These are phyloP conservation scores for Trichosporon faecale DNA, from an alignment of 1,284 basidiomycete species.

Conservation along the genomic window DNA sequence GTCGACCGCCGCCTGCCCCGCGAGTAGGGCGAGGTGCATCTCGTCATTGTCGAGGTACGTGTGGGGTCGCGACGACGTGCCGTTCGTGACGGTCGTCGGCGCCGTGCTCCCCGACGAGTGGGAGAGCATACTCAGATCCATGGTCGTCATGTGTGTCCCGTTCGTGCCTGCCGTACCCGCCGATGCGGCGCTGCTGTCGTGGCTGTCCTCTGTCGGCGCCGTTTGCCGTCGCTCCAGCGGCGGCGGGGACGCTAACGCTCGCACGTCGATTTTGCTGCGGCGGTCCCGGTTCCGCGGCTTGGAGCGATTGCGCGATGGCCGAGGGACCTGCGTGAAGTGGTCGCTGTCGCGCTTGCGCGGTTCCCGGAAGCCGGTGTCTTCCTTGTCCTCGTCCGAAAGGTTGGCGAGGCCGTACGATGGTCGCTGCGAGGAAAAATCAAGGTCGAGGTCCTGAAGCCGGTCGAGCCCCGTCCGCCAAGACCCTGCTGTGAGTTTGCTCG, in stretches of 20 bases:
- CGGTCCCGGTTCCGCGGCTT: background rate
- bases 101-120: constrained; percentile 15
- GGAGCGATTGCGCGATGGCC: background rate
- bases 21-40: constrained; percentile 73
- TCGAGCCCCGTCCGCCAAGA: constrained; percentile 3
- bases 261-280: background rate
- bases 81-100: constrained; percentile 11
- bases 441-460: background rate
- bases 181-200: background rate
- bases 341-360: background rate
- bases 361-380: background rate
- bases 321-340: constrained; percentile 8
- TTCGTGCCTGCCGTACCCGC: background rate
- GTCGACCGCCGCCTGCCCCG: constrained; percentile 73
- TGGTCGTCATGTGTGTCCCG: background rate
- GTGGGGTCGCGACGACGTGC: background rate
- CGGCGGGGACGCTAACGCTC: constrained; percentile 14
- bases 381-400: background rate
- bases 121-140: constrained; percentile 6
- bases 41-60: constrained; percentile 57
- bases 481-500: background rate
- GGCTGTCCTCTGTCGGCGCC: background rate
- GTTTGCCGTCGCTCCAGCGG: constrained; percentile 11
- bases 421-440: background rate
- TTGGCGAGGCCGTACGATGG: background rate